phyloP scores from a whole-genome alignment of 176 grass and related monocot species.

The Musa beccarii region DNA sequence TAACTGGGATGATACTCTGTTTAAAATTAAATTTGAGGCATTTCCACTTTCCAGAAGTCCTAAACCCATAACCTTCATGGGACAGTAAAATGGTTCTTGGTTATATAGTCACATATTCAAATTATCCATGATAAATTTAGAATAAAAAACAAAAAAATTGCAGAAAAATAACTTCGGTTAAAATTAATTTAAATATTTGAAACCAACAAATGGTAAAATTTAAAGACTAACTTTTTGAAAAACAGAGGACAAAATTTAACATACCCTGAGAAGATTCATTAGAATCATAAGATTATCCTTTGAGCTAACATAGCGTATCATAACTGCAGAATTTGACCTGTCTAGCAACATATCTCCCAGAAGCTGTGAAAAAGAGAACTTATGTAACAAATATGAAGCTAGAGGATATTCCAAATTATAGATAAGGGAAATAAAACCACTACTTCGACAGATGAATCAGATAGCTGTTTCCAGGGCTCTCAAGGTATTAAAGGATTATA shows the following conservation, averaged over 20 bases:
- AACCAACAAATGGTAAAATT: background rate
- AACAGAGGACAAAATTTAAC: constrained; percentile 8
- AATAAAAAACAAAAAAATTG: background rate
- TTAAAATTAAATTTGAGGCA: background rate
- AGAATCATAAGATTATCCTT: constrained; percentile 95
- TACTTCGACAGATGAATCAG: too few species aligned
- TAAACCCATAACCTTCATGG: background rate
- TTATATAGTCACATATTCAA: background rate
- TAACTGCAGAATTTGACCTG: constrained; percentile 90
- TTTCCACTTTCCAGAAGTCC: background rate
- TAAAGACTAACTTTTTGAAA: constrained; percentile 12
- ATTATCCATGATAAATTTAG: background rate
- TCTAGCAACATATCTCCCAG: constrained; percentile 92
- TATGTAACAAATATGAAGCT: constrained; percentile 14
- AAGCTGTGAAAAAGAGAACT: constrained; percentile 42
- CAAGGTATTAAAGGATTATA: background rate
- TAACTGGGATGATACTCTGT: background rate
- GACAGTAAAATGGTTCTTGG: background rate
- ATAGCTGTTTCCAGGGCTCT: too few species aligned
- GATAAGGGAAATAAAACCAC: background rate
- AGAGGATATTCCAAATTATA: background rate
- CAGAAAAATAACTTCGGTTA: background rate
- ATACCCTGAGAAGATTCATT: constrained; percentile 95
- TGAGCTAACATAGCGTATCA: constrained; percentile 90
- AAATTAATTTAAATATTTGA: background rate